Evolutionary conservation across 108 stramenopile genomes (phyloP).

Genomic region (Fragilaria radians): DNA sequence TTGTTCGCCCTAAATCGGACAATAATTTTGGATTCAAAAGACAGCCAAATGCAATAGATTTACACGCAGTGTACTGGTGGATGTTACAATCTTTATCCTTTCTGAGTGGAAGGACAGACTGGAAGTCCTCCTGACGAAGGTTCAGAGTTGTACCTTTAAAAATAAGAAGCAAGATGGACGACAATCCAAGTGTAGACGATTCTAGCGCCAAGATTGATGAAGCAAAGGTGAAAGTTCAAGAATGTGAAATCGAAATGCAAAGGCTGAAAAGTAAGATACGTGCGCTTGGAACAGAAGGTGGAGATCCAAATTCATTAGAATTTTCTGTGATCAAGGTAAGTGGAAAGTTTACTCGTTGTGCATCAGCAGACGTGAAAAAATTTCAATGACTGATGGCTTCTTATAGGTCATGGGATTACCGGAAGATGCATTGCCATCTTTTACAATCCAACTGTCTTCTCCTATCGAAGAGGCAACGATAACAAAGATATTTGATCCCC

Average conservation of each 20-base stretch:
- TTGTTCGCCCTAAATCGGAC: too few species aligned
- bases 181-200: too few species aligned
- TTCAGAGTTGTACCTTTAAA: too few species aligned
- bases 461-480: constrained; percentile 61
- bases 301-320: constrained; percentile 32
- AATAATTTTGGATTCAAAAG: too few species aligned
- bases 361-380: not conserved
- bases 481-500: constrained; percentile 38
- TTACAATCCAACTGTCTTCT: constrained; percentile 64
- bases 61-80: too few species aligned
- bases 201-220: not conserved
- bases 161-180: too few species aligned
- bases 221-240: constrained; percentile 3
- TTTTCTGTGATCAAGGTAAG: constrained; percentile 42
- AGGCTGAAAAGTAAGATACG: constrained; percentile 52
- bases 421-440: constrained; percentile 28
- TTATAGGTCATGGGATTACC: constrained; percentile 48
- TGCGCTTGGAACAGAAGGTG: constrained; percentile 20
- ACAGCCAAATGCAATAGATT: too few species aligned
- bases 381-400: not conserved
- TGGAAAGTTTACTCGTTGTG: not conserved
- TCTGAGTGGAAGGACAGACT: too few species aligned
- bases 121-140: too few species aligned
- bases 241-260: constrained; percentile 75
- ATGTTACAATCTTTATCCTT: too few species aligned